phyloP scores from a whole-genome alignment of 139 green algal species.

The Chlamydomonas eustigma region DNA sequence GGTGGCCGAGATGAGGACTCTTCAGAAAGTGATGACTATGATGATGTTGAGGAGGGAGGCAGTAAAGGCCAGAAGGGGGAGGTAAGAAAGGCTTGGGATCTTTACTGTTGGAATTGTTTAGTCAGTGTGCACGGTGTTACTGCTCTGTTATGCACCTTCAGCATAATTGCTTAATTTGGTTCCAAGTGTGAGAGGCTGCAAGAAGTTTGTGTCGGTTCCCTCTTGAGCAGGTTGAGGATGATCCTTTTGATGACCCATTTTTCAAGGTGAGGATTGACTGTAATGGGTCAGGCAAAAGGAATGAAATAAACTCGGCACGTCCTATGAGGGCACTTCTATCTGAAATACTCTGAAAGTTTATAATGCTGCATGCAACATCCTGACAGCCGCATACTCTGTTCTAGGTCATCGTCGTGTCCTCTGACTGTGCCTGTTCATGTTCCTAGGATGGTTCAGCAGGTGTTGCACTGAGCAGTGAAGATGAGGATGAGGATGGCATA shows the following conservation, averaged over 20 bases:
- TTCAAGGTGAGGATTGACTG: constrained; percentile 39
- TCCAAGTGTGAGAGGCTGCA: background rate
- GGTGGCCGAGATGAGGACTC: background rate
- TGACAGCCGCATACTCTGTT: no score
- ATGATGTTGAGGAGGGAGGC: background rate
- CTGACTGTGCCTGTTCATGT: constrained; percentile 6
- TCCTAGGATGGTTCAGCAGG: constrained; percentile 9
- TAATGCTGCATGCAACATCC: no score
- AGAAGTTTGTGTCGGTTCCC: background rate
- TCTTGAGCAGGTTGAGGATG: constrained; percentile 34
- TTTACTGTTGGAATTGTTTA: no score
- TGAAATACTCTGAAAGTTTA: no score
- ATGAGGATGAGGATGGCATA: constrained; percentile 18
- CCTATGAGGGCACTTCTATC: no score
- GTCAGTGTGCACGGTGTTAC: no score
- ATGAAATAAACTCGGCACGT: background rate
- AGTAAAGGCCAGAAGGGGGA: constrained; percentile 24
- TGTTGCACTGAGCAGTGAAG: background rate
- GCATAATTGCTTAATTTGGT: no score
- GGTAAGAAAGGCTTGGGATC: constrained; percentile 8
- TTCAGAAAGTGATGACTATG: constrained; percentile 19
- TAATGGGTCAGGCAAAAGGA: background rate
- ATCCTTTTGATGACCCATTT: constrained; percentile 83
- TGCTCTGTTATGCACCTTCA: no score
- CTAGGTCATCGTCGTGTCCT: no score